A percentile compares a stretch with the other conserved stretches of the same genome.
phyloP scores from a whole-genome alignment of 2,329 filamentous ascomycete genomes.

The Grosmannia clavigera region DNA sequence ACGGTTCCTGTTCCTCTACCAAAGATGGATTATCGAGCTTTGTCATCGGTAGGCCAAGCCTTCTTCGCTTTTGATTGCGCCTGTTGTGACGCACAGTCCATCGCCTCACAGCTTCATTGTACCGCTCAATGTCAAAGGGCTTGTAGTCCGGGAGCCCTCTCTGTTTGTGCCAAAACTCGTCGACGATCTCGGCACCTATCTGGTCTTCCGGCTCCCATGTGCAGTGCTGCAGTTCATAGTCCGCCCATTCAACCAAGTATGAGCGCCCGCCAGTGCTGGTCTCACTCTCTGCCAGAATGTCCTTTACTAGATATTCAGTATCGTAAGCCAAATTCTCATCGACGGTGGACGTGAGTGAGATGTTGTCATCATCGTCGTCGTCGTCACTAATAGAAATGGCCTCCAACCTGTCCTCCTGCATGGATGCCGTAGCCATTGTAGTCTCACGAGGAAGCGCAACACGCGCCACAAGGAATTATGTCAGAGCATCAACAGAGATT shows the following conservation, averaged over 20 bases:
- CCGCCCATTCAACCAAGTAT: slow-evolving; percentile 54
- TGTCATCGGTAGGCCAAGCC: slow-evolving; percentile 22
- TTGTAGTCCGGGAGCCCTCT: slow-evolving; percentile 22
- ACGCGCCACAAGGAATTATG: too few species aligned
- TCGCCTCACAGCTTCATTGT: slow-evolving; percentile 17
- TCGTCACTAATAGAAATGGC: background rate
- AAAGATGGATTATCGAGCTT: slow-evolving; percentile 11
- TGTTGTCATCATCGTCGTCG: slow-evolving; percentile 32
- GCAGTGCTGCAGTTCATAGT: slow-evolving; percentile 41
- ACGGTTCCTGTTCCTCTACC: background rate
- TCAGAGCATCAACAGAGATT: too few species aligned
- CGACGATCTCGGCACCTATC: slow-evolving; percentile 25
- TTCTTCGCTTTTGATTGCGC: slow-evolving; percentile 31
- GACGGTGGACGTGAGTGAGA: slow-evolving; percentile 45
- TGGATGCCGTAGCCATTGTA: background rate
- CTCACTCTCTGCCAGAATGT: slow-evolving; percentile 34
- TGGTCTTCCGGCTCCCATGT: slow-evolving; percentile 43
- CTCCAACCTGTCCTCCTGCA: background rate
- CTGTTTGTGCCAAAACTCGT: slow-evolving; percentile 27
- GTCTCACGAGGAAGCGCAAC: background rate
- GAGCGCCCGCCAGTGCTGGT: slow-evolving; percentile 20
- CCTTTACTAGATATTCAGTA: slow-evolving; percentile 41
- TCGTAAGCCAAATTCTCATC: slow-evolving; percentile 21
- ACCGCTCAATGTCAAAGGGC: slow-evolving; percentile 27
- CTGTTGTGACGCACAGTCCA: slow-evolving; percentile 26